Percentiles rank a stretch among this genome's conserved stretches.
These are phyloP conservation scores for Aspergillus asperescens DNA, from an alignment of 495 filamentous ascomycete genomes.

Conservation along the genomic window DNA sequence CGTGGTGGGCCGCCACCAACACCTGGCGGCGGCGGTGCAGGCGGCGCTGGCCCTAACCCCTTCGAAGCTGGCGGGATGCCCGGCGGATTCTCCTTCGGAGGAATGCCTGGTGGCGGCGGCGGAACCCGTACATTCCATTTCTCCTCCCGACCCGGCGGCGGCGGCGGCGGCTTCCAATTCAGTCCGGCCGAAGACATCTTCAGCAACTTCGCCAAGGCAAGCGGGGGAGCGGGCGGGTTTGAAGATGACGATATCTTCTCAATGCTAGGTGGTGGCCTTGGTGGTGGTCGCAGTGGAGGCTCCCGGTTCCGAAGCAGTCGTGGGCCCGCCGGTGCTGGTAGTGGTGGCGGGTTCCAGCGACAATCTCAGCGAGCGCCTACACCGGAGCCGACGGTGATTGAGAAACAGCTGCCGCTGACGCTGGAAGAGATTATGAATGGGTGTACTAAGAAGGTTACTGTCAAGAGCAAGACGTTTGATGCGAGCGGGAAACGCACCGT, in stretches of 20 bases:
- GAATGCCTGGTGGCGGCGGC: slow-evolving; percentile 53
- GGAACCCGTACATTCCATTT: slow-evolving; percentile 70
- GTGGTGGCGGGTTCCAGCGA: slow-evolving; percentile 40
- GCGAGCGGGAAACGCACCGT: slow-evolving; percentile 71
- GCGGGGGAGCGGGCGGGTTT: slow-evolving; percentile 44
- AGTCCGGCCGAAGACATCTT: slow-evolving; percentile 81
- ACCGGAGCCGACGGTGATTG: slow-evolving; percentile 87
- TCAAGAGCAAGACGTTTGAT: slow-evolving; percentile 94
- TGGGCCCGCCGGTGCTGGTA: slow-evolving; percentile 30
- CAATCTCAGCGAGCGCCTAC: slow-evolving; percentile 48
- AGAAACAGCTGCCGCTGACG: slow-evolving; percentile 72
- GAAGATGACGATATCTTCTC: slow-evolving; percentile 54
- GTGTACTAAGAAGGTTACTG: slow-evolving; percentile 90
- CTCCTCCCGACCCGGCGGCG: slow-evolving; percentile 53
- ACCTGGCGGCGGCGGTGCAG: slow-evolving; percentile 33
- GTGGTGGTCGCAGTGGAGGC: slow-evolving; percentile 36
- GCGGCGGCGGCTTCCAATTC: slow-evolving; percentile 64
- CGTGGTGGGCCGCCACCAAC: slow-evolving; percentile 75
- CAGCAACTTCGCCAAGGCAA: slow-evolving; percentile 62
- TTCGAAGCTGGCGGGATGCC: slow-evolving; percentile 53
- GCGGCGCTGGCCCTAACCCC: slow-evolving; percentile 43
- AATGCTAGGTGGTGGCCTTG: slow-evolving; percentile 39
- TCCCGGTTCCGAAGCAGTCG: slow-evolving; percentile 29
- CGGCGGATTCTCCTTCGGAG: slow-evolving; percentile 48
- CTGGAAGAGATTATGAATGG: slow-evolving; percentile 85